Percentiles rank a stretch among this genome's conserved stretches.
phyloP scores from a whole-genome alignment of 2,329 filamentous ascomycete species.

The Aspergillus neoniger region DNA sequence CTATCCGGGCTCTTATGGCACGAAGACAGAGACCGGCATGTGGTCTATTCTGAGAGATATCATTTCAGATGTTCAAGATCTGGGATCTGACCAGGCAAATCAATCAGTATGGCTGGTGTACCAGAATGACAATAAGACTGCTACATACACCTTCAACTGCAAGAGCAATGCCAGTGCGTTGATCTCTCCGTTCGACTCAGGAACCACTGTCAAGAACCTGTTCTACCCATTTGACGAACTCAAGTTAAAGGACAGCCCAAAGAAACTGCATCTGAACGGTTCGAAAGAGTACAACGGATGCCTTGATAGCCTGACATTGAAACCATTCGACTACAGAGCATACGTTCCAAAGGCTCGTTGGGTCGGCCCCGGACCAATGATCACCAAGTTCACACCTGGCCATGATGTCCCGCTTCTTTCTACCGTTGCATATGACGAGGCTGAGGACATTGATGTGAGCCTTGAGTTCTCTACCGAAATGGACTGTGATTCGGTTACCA shows the following conservation, averaged over 20 bases:
- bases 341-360: conserved; percentile 59
- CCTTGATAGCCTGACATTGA: conserved; percentile 54
- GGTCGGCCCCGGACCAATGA: conserved; percentile 55
- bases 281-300: conserved; percentile 58
- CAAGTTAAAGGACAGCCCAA: conserved; percentile 50
- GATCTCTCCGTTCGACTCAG: conserved; percentile 57
- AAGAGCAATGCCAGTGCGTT: conserved; percentile 51
- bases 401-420: conserved; percentile 62
- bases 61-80: conserved; percentile 55
- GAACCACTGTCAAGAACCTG: conserved; percentile 61
- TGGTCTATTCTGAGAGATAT: conserved; percentile 61
- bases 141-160: conserved; percentile 62
- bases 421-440: conserved; percentile 40
- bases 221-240: conserved; percentile 64
- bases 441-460: conserved; percentile 53
- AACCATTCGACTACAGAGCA: conserved; percentile 60
- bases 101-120: conserved; percentile 50
- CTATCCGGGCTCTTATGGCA: conserved; percentile 55
- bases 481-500: conserved; percentile 59
- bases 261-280: conserved; percentile 51
- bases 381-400: conserved; percentile 62
- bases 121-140: conserved; percentile 50
- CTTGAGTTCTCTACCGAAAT: conserved; percentile 63
- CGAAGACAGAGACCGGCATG: conserved; percentile 59
- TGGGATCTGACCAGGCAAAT: conserved; percentile 46